These are phyloP conservation scores for Aspergillus sparsus DNA, from an alignment of 495 filamentous ascomycete genomes.

Conservation along the genomic window DNA sequence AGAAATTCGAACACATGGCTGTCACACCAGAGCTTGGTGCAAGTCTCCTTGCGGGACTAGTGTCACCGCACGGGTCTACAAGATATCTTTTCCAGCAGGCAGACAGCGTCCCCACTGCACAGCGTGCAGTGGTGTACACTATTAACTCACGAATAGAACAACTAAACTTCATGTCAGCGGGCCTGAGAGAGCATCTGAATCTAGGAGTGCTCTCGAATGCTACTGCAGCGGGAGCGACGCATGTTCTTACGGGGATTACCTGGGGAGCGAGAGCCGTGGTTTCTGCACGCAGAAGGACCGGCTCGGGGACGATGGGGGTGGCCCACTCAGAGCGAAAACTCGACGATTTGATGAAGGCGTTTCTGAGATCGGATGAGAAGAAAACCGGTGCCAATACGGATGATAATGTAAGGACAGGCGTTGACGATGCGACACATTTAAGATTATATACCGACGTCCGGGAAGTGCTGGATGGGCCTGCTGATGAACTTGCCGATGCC, in stretches of 20 bases:
- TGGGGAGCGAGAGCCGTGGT: conserved; percentile 8
- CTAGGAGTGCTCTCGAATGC: background rate
- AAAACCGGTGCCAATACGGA: background rate
- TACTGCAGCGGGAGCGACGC: background rate
- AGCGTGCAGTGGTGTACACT: conserved; percentile 2
- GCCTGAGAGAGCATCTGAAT: conserved; percentile 2
- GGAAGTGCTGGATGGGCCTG: conserved; percentile 3
- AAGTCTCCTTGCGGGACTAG: conserved; percentile 5
- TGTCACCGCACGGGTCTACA: background rate
- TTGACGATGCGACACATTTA: background rate
- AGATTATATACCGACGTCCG: conserved; percentile 9
- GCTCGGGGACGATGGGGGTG: background rate
- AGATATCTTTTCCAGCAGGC: conserved; percentile 8
- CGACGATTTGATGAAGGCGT: background rate
- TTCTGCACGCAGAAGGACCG: background rate
- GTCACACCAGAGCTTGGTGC: conserved; percentile 8
- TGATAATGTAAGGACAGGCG: background rate
- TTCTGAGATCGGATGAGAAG: background rate
- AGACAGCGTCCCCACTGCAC: background rate
- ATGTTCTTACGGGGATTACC: conserved; percentile 13
- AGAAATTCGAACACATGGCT: background rate
- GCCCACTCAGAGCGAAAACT: background rate
- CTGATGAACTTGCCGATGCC: conserved; percentile 2
- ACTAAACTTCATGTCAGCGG: conserved; percentile 8
- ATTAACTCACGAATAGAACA: conserved; percentile 8